phyloP scores from a whole-genome alignment of 129 eudicot genomes.

The Rutidosis leptorrhynchoides region DNA sequence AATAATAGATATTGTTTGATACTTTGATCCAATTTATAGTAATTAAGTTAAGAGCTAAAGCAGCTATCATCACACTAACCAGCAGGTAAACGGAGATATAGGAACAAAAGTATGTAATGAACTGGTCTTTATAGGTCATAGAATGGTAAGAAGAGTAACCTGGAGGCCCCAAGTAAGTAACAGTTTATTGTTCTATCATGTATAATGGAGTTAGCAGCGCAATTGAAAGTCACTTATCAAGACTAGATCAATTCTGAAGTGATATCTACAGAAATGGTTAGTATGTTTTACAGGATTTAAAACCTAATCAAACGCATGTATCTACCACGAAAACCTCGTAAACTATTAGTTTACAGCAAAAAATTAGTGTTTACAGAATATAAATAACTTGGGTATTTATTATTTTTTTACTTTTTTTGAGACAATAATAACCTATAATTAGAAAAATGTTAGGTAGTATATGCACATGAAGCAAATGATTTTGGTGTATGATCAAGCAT shows the following conservation, averaged over 20 bases:
- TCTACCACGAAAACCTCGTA: neutral
- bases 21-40: conserved; percentile 7
- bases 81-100: neutral
- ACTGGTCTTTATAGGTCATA: neutral
- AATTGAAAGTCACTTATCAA: neutral
- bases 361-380: neutral
- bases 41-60: neutral
- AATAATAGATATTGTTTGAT: conserved; percentile 15
- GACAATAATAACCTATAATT: no score
- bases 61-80: conserved; percentile 5
- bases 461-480: no score
- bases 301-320: neutral
- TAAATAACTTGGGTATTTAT: no score
- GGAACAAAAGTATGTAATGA: neutral
- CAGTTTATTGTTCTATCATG: neutral
- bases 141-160: neutral
- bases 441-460: no score
- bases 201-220: neutral
- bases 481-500: no score
- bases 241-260: neutral
- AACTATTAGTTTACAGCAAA: neutral
- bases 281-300: neutral
- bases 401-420: no score
- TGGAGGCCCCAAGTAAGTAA: neutral
- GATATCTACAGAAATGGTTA: neutral